Conservation (phyloP, 169 alveolate species). For the Plasmodium inui region DNA sequence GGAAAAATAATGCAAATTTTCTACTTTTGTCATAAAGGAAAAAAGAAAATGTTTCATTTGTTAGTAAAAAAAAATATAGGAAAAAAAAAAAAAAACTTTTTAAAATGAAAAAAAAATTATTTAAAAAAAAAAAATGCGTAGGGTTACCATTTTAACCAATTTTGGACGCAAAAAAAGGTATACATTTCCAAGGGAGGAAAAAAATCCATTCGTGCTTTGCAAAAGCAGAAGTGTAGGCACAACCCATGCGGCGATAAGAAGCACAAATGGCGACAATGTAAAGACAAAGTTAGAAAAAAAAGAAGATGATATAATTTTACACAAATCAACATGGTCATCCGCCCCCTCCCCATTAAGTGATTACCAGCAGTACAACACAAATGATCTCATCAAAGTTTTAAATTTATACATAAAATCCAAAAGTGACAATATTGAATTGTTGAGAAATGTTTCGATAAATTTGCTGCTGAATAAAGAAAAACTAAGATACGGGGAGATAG, state of each 20-base stretch:
- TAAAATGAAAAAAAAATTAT: constrained; percentile 4
- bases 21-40: not conserved
- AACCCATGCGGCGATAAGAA: not conserved
- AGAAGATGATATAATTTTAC: constrained; percentile 25
- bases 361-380: constrained; percentile 35
- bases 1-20: not conserved
- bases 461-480: constrained; percentile 71
- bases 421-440: constrained; percentile 49
- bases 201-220: not conserved
- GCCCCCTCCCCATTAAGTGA: not conserved
- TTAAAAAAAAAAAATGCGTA: not conserved
- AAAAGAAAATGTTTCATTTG: not conserved
- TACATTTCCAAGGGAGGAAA: constrained; percentile 12
- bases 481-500: constrained; percentile 45
- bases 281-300: constrained; percentile 12
- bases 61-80: not conserved
- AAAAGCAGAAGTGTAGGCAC: not conserved
- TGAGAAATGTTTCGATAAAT: constrained; percentile 44
- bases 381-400: constrained; percentile 32
- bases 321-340: constrained; percentile 8
- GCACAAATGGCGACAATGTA: not conserved
- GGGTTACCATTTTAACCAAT: not conserved
- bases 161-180: constrained; percentile 34
- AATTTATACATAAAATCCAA: constrained; percentile 57
- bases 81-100: not conserved